phyloP scores from a whole-genome alignment of 805 yeast species.

The Hanseniaspora meyeri region DNA sequence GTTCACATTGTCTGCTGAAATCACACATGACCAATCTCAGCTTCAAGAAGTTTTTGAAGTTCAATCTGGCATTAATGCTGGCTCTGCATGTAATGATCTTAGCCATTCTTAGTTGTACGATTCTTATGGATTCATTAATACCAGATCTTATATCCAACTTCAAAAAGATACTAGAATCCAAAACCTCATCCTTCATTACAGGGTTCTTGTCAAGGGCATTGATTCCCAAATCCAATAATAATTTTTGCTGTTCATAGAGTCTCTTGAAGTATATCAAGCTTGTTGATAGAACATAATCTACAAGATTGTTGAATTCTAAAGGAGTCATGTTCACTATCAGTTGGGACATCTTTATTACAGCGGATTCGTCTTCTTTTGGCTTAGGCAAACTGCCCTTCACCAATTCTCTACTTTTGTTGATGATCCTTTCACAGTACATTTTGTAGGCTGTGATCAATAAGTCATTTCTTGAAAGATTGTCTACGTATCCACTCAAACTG shows the following conservation, averaged over 20 bases:
- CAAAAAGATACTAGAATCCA: slow-evolving; percentile 33
- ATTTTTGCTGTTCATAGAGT: slow-evolving; percentile 64
- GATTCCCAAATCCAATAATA: slow-evolving; percentile 59
- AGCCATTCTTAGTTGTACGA: slow-evolving; percentile 63
- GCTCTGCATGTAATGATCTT: slow-evolving; percentile 67
- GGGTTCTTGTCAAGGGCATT: slow-evolving; percentile 28
- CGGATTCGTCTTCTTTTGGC: slow-evolving; percentile 14
- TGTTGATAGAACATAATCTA: slow-evolving; percentile 45
- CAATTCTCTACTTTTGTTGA: slow-evolving; percentile 58
- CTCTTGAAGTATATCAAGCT: slow-evolving; percentile 64
- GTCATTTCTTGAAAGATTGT: slow-evolving; percentile 50
- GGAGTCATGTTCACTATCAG: slow-evolving; percentile 56
- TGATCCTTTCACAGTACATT: slow-evolving; percentile 54
- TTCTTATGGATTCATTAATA: slow-evolving; percentile 54
- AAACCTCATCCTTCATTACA: slow-evolving; percentile 15
- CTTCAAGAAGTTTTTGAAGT: slow-evolving; percentile 50
- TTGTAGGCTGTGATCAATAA: slow-evolving; percentile 50
- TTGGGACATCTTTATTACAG: slow-evolving; percentile 28
- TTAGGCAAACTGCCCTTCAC: slow-evolving; percentile 55
- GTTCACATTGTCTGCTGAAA: slow-evolving; percentile 74
- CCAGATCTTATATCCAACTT: slow-evolving; percentile 55
- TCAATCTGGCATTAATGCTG: slow-evolving; percentile 48
- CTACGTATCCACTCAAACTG: slow-evolving; percentile 36
- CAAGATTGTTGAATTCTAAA: slow-evolving; percentile 61
- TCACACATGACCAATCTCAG: slow-evolving; percentile 54